Evolutionary conservation across 2,329 filamentous ascomycete genomes (phyloP).

Genomic region (Lecanoromycetidae sp.): DNA sequence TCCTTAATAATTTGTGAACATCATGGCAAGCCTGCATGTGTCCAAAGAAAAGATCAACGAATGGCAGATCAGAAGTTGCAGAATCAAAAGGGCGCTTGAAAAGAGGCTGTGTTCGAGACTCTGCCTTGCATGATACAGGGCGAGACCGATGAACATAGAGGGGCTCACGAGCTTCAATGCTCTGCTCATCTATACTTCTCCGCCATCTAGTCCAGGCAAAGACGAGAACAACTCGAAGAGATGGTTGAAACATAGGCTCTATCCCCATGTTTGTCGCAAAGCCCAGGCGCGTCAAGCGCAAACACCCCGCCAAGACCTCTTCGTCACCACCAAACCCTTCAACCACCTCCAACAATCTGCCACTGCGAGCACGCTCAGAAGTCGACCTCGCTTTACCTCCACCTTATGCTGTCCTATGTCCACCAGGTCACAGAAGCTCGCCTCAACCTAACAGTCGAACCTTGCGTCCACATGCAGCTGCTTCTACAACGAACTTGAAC

Average conservation of each 20-base stretch:
- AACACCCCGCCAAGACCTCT: not conserved
- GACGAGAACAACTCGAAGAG: too few species aligned
- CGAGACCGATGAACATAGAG: not conserved
- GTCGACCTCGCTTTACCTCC: not conserved
- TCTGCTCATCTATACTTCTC: not conserved
- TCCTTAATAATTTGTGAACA: too few species aligned
- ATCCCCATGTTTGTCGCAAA: too few species aligned
- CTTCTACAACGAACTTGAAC: not conserved
- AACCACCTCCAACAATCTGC: not conserved
- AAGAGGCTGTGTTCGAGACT: constrained; percentile 2
- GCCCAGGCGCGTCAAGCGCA: not conserved
- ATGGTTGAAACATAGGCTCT: too few species aligned
- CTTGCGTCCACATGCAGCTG: not conserved
- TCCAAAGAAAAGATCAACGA: too few species aligned
- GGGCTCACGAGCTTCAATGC: not conserved
- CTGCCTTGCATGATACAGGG: not conserved
- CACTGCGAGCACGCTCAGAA: not conserved
- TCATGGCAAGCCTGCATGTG: too few species aligned
- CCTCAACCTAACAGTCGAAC: not conserved
- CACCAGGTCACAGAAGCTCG: not conserved
- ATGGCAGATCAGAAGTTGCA: constrained; percentile 1
- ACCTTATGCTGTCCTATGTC: not conserved
- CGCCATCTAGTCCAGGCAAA: not conserved
- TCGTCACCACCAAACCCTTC: not conserved
- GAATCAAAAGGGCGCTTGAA: not conserved